phyloP scores from a whole-genome alignment of 2,329 filamentous ascomycete species.

The Mariannaea elegans region DNA sequence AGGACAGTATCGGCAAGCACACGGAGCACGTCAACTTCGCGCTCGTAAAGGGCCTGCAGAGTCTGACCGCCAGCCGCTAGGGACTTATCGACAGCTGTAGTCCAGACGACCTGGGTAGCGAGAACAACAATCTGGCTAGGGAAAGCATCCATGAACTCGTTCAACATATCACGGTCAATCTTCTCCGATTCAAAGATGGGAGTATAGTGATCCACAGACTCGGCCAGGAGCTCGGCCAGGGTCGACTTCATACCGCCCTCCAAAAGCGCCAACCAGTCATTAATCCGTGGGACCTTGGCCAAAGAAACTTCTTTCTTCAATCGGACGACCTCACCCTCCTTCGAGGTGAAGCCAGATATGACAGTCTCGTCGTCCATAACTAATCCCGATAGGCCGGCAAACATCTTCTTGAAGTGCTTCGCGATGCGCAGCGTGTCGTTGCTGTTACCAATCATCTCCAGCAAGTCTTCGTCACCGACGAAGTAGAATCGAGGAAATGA shows the following conservation, averaged over 20 bases:
- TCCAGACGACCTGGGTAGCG: constrained; percentile 94
- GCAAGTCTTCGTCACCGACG: constrained; percentile 95
- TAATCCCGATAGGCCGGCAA: constrained; percentile 91
- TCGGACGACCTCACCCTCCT: constrained; percentile 88
- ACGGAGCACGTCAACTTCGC: constrained; percentile 84
- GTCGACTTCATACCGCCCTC: constrained; percentile 95
- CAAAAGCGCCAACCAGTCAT: constrained; percentile 96
- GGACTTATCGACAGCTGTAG: constrained; percentile 81
- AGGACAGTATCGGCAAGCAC: constrained; percentile 89
- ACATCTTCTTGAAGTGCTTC: constrained; percentile 99
- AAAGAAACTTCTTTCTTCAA: constrained; percentile 93
- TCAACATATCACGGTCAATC: constrained; percentile 76
- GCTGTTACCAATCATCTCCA: constrained; percentile 99
- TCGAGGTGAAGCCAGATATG: constrained; percentile 93
- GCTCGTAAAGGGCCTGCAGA: constrained; percentile 77
- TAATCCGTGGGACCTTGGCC: constrained; percentile 94
- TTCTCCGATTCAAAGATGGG: constrained; percentile 77
- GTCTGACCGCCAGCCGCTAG: constrained; percentile 76
- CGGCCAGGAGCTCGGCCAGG: constrained; percentile 86
- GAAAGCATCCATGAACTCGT: constrained; percentile 82
- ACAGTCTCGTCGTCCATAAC: constrained; percentile 89
- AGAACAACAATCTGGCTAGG: constrained; percentile 96
- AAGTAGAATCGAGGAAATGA: constrained; percentile 99
- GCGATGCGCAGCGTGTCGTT: constrained; percentile 96
- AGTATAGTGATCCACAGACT: constrained; percentile 85